Conservation (phyloP, 768 basidiomycete species). For the Candolleomyces aberdarensis region DNA sequence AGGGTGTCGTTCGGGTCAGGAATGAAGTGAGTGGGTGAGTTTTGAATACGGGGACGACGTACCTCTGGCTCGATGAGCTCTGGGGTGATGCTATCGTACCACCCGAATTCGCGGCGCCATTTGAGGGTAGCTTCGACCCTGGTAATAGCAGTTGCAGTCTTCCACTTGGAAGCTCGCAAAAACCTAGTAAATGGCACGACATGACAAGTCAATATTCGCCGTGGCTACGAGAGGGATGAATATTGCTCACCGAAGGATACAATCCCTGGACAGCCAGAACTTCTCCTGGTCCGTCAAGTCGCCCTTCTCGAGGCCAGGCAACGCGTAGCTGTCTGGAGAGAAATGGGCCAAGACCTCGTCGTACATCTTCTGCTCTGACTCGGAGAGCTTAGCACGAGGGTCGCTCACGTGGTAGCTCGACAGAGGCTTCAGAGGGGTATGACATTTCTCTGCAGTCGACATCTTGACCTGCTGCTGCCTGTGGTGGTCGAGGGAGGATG, state of each 20-base stretch:
- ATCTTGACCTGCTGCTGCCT: constrained; percentile 1
- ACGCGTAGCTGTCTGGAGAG: constrained; percentile 39
- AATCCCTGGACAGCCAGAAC: constrained; percentile 76
- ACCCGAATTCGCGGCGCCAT: constrained; percentile 75
- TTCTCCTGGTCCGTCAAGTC: constrained; percentile 56
- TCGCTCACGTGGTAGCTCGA: constrained; percentile 18
- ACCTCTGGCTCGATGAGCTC: constrained; percentile 75
- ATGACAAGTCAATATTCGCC: background rate
- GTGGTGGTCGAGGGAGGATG: background rate
- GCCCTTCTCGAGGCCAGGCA: constrained; percentile 44
- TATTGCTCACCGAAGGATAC: constrained; percentile 49
- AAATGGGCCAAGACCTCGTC: constrained; percentile 55
- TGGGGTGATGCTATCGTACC: constrained; percentile 60
- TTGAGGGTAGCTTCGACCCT: constrained; percentile 65
- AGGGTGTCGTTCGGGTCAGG: too few relatives aligned
- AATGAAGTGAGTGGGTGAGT: too few relatives aligned
- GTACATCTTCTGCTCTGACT: constrained; percentile 42
- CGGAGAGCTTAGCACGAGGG: constrained; percentile 32
- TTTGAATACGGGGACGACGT: too few relatives aligned
- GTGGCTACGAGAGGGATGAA: background rate
- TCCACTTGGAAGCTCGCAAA: constrained; percentile 73
- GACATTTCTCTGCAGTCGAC: constrained; percentile 20
- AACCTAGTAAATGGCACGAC: constrained; percentile 37
- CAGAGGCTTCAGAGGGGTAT: constrained; percentile 24
- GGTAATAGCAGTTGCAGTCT: constrained; percentile 47